These are phyloP conservation scores for Penicillium sclerotiorum DNA, from an alignment of 2,329 filamentous ascomycete genomes.

Conservation along the genomic window DNA sequence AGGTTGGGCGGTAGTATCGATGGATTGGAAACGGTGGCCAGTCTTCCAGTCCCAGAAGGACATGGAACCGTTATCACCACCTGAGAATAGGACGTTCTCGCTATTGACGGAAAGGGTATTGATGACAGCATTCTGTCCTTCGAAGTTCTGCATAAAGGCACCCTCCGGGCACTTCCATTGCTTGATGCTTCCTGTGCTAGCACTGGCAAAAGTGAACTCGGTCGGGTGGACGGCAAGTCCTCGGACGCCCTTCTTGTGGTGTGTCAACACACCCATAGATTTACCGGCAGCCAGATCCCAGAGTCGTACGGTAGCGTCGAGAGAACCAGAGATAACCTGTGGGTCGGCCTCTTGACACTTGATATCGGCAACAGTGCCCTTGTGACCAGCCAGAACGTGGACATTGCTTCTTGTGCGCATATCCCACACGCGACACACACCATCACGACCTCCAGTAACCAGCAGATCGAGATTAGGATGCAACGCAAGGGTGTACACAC, in stretches of 20 bases:
- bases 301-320: slow-evolving; percentile 86
- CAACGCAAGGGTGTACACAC: slow-evolving; percentile 90
- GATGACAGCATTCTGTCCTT: slow-evolving; percentile 94
- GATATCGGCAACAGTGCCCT: slow-evolving; percentile 83
- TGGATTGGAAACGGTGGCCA: slow-evolving; percentile 84
- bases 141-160: slow-evolving; percentile 98
- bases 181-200: slow-evolving; percentile 91
- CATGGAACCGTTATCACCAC: slow-evolving; percentile 93
- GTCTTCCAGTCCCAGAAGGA: slow-evolving; percentile 99
- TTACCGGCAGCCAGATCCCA: slow-evolving; percentile 98
- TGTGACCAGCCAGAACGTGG: slow-evolving; percentile 89
- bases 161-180: slow-evolving; percentile 99
- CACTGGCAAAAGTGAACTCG: slow-evolving; percentile 95
- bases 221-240: slow-evolving; percentile 80
- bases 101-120: slow-evolving; percentile 93
- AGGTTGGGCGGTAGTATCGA: slow-evolving; percentile 90
- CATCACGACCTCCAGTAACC: slow-evolving; percentile 91
- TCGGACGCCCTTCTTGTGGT: slow-evolving; percentile 97
- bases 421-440: slow-evolving; percentile 94
- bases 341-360: slow-evolving; percentile 95
- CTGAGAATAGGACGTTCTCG: slow-evolving; percentile 92
- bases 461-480: slow-evolving; percentile 94
- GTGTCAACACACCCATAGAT: slow-evolving; percentile 91
- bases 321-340: slow-evolving; percentile 89
- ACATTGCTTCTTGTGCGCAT: slow-evolving; percentile 97